Evolutionary conservation across 768 basidiomycete genomes (phyloP), one percentile per base, ranked within the genome.

Genomic region (Leccinum boreale): DNA sequence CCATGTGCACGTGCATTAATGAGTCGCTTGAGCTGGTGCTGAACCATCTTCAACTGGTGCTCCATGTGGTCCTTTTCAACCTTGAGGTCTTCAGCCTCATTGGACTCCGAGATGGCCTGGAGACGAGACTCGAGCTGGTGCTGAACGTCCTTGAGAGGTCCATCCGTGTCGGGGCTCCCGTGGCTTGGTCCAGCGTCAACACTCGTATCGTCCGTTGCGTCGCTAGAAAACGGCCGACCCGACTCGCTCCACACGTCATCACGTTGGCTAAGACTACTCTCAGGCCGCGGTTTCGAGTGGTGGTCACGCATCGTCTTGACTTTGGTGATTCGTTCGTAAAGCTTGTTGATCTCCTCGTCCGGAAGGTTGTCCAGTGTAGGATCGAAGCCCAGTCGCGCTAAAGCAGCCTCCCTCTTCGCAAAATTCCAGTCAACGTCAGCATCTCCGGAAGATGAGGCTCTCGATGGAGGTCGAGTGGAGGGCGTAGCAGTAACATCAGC

Each of bases 351-450:
- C 68, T 98, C 96, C 59, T 94, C 91, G 71, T 99, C 96, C 0
- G 91, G 92, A 23, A 99, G 81, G 65, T 89, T 92, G 72, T 98
- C 94, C 24, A 99, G 80, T 14, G 90, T 83, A 15, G 96, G 92
- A 65, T 96, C 92, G 33, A 92, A 74, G 3, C 94, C 94, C 17
- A 97, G 78, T 50, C 89, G 81, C 1, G 92, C 90, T 36, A 94
- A 79, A 3, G 93, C 95, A 5, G 94, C 94, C 74, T 99, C 97
- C 8, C 94, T 84, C 70, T 92, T 90, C 6, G 97, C 97, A 71
- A 87, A 98, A n/a, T 86, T 90, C 97, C 97, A 99, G 71, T 99
- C 97, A 46, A 94, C 89, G 62, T 92, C 89, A 26, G 72, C 80
- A 26, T 83, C 79, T 55, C 83, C 87, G 23, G 83, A 82, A 3